Percentiles rank a stretch among this genome's conserved stretches.
Conservation (phyloP, 805 yeast species). For the Candida maesae region DNA sequence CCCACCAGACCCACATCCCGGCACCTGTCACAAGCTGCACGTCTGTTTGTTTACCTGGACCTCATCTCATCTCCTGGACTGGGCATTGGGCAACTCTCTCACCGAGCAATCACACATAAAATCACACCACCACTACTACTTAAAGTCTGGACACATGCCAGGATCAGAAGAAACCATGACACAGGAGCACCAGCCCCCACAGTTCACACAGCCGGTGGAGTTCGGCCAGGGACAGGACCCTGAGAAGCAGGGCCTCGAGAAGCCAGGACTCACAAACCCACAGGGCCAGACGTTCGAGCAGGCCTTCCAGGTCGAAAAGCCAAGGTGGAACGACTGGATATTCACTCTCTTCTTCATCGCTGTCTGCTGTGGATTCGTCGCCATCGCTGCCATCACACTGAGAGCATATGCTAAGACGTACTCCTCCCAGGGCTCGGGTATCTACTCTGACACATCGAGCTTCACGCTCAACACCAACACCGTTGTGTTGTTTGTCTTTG, state of each 20-base stretch:
- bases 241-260: conserved; percentile 19
- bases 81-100: too few relatives aligned
- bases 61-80: too few relatives aligned
- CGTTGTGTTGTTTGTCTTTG: conserved; percentile 63
- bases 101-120: background rate
- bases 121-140: too few relatives aligned
- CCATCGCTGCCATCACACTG: conserved; percentile 64
- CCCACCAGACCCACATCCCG: too few relatives aligned
- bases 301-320: conserved; percentile 61
- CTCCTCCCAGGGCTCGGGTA: conserved; percentile 56
- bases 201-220: conserved; percentile 23
- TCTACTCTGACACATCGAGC: conserved; percentile 47
- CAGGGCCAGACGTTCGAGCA: conserved; percentile 53
- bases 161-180: background rate
- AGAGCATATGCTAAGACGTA: conserved; percentile 57
- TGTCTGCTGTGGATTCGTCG: conserved; percentile 61
- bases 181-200: conserved; percentile 15
- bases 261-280: conserved; percentile 36
- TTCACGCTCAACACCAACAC: conserved; percentile 75
- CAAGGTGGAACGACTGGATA: conserved; percentile 68
- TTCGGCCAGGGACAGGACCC: conserved; percentile 16
- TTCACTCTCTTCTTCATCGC: conserved; percentile 53
- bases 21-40: background rate
- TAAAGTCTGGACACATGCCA: too few relatives aligned
- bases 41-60: conserved; percentile 1